Base-by-base conservation (phyloP, 306 rosid genomes). In the apple (Malus domestica) region DNA sequence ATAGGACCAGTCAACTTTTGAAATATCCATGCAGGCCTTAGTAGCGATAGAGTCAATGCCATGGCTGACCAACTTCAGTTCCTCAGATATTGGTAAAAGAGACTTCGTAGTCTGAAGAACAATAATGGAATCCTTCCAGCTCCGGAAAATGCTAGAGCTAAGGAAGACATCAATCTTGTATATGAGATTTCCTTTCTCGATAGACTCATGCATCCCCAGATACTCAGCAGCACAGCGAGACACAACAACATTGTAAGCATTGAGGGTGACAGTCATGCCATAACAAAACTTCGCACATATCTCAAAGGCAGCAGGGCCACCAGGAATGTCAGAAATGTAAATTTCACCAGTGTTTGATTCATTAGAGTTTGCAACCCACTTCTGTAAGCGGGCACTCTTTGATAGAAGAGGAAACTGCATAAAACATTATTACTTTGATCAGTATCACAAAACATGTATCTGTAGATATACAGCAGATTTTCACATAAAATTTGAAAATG, bases 71-170 rank as follows among this genome's bases (percentile, higher is more conserved):
- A 92, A 90, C 79, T 92, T 92, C 81, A 87, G 87, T 66, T 90
- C 97, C 86, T 92, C 93, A 25, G 84, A 82, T 76, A 89, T 70
- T 19, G 96, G 90, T 63, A 79, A 61, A 81, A 96, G 81, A 49
- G 88, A 81, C 78, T 88, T 92, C 0, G 93, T 87, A 63, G 93
- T 86, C 86, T 96, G 97, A 76, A 96, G 98, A 85, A 90, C 92
- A 77, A 96, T 92, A 83, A 92, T 90, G 2, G 99, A 96, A 78
- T 96, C 99, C 88, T 96, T 96, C 99, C 99, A 96, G 87, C 97
- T 88, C 54, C 89, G 92, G 79, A 96, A 96, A 73, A 96, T 85
- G 88, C 98, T 90, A 38, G 99, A 88, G 85, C 80, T 83, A 49
- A 96, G 98, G 85, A 96, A 96, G 80, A 89, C 93, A 75, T 96